Evolutionary conservation across 2,329 filamentous ascomycete genomes (phyloP).

Genomic region (Microsporum ferrugineum): DNA sequence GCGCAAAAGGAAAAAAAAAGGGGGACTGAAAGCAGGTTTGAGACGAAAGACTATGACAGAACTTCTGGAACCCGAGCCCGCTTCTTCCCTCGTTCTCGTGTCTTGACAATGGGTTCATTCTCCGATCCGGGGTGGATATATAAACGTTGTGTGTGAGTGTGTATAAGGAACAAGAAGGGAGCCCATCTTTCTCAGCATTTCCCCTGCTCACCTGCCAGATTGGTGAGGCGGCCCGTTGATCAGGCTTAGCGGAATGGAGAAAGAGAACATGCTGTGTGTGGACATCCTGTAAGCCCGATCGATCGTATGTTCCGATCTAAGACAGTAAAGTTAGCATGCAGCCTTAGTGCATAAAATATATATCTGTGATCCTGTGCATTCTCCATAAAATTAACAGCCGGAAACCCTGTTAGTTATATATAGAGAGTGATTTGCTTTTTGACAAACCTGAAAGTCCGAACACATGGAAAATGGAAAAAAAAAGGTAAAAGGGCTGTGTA

Average conservation of each 20-base stretch:
- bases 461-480: background rate
- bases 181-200: background rate
- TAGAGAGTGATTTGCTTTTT: background rate
- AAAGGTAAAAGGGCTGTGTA: background rate
- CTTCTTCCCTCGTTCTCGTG: conserved; percentile 1
- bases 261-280: background rate
- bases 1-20: background rate
- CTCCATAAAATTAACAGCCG: background rate
- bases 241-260: background rate
- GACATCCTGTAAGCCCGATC: background rate
- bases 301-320: conserved; percentile 5
- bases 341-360: background rate
- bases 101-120: background rate
- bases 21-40: background rate
- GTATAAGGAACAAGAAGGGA: background rate
- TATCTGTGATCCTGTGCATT: background rate
- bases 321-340: background rate
- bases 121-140: background rate
- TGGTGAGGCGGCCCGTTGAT: conserved; percentile 3
- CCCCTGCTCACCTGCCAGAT: conserved; percentile 2
- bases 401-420: conserved; percentile 4
- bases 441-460: background rate
- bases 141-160: too few species aligned
- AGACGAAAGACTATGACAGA: background rate
- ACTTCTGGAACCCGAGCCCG: background rate